Conservation (phyloP, 345 rosid species). For the Bruguiera gymnorhiza region DNA sequence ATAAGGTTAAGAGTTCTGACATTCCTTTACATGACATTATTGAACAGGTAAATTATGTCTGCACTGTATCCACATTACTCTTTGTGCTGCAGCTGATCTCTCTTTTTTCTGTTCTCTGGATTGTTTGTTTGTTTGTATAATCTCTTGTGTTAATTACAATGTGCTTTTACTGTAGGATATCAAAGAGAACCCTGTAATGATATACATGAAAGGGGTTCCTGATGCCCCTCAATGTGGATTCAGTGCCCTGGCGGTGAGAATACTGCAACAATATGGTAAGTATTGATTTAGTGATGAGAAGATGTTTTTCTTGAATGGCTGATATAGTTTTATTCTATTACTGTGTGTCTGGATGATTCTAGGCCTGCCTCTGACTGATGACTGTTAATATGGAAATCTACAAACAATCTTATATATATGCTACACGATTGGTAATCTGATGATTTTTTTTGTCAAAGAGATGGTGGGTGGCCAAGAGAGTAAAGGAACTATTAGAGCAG, state of each 20-base stretch:
- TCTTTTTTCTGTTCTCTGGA: not conserved
- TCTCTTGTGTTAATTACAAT: constrained; percentile 3
- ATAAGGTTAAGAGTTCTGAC: constrained; percentile 47
- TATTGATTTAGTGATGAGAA: not conserved
- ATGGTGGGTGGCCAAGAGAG: no score
- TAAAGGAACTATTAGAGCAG: no score
- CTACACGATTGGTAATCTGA: no score
- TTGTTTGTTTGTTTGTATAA: not conserved
- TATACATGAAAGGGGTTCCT: constrained; percentile 96
- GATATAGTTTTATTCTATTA: no score
- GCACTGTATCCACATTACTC: not conserved
- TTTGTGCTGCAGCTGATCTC: not conserved
- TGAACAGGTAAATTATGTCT: constrained; percentile 53
- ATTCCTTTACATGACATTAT: constrained; percentile 61
- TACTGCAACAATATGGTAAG: constrained; percentile 77
- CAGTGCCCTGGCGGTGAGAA: constrained; percentile 90
- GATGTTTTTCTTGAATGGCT: no score
- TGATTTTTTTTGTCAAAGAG: no score
- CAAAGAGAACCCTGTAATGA: constrained; percentile 82
- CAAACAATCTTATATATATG: no score
- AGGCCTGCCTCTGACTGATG: no score
- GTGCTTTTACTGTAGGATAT: constrained; percentile 61
- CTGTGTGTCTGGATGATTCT: no score
- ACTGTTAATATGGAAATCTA: no score
- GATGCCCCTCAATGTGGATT: constrained; percentile 93